These are phyloP conservation scores for Dictyostelium gargantuum DNA, from an alignment of 208 protist genomes.

Conservation along the genomic window DNA sequence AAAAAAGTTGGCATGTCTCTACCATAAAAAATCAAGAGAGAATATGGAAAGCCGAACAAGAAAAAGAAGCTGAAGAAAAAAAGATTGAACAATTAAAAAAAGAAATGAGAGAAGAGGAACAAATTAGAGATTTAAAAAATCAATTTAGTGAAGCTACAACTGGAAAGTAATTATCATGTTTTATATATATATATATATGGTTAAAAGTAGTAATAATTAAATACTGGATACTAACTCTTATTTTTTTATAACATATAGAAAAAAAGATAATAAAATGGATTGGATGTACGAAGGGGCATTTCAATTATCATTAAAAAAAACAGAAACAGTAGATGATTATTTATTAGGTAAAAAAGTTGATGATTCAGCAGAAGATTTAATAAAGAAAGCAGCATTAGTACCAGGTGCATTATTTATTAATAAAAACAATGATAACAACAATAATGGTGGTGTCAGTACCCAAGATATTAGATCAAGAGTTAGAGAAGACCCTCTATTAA, in stretches of 20 bases:
- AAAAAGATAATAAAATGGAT: conserved; percentile 33
- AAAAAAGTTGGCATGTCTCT: conserved; percentile 62
- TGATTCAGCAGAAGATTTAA: background rate
- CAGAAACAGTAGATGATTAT: conserved; percentile 30
- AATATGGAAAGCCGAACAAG: conserved; percentile 48
- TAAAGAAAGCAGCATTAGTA: background rate
- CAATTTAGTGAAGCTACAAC: background rate
- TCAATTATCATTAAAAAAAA: background rate
- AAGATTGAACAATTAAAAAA: conserved; percentile 54
- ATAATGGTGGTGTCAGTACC: background rate
- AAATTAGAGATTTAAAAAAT: conserved; percentile 34
- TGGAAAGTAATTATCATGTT: background rate
- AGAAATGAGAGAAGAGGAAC: conserved; percentile 30
- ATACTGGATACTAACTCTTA: background rate
- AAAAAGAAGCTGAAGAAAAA: conserved; percentile 37
- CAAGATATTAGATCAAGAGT: conserved; percentile 5
- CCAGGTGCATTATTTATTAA: conserved; percentile 33
- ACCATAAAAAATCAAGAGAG: conserved; percentile 44
- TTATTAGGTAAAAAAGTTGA: conserved; percentile 43
- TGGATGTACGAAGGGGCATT: conserved; percentile 66
- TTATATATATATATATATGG: background rate
- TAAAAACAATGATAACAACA: background rate
- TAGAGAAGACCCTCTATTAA: conserved; percentile 29
- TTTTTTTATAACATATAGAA: background rate
- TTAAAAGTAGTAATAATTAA: background rate